Evolutionary conservation across 2,329 filamentous ascomycete species (phyloP).

Genomic region (Claviceps africana): DNA sequence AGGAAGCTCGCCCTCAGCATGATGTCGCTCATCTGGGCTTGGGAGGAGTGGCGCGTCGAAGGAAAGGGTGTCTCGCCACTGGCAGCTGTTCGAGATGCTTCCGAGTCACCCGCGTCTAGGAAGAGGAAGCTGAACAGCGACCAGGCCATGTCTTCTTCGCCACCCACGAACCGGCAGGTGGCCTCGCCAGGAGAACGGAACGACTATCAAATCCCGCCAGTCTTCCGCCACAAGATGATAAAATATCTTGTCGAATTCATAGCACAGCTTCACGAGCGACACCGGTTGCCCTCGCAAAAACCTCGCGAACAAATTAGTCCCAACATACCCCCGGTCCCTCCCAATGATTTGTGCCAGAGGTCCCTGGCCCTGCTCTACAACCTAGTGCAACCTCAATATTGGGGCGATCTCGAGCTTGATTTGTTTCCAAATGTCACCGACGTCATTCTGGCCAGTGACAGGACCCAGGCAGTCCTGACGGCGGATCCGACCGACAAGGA

Average conservation of each 20-base stretch:
- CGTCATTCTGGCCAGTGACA: constrained; percentile 69
- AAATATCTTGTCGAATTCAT: constrained; percentile 96
- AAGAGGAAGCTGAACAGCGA: constrained; percentile 68
- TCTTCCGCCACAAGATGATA: constrained; percentile 64
- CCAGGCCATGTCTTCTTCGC: constrained; percentile 37
- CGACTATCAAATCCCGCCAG: constrained; percentile 54
- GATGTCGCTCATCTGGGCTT: constrained; percentile 80
- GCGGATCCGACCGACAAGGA: constrained; percentile 50
- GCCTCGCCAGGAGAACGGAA: constrained; percentile 32
- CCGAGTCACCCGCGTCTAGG: constrained; percentile 57
- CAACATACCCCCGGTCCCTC: constrained; percentile 34
- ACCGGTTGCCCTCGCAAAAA: constrained; percentile 58
- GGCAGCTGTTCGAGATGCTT: constrained; percentile 24
- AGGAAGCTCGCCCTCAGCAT: constrained; percentile 84
- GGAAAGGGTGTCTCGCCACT: constrained; percentile 28
- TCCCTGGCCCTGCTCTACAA: constrained; percentile 70
- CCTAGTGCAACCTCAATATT: constrained; percentile 73
- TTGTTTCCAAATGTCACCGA: constrained; percentile 85
- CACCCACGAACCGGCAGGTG: constrained; percentile 30
- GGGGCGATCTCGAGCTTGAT: constrained; percentile 85
- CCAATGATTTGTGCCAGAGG: constrained; percentile 72
- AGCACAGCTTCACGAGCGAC: constrained; percentile 75
- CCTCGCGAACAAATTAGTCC: constrained; percentile 37
- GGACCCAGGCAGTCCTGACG: constrained; percentile 47
- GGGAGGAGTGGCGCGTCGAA: constrained; percentile 74